These are phyloP conservation scores for Leccinum longicurvipes DNA, from an alignment of 768 basidiomycete species.

Conservation along the genomic window DNA sequence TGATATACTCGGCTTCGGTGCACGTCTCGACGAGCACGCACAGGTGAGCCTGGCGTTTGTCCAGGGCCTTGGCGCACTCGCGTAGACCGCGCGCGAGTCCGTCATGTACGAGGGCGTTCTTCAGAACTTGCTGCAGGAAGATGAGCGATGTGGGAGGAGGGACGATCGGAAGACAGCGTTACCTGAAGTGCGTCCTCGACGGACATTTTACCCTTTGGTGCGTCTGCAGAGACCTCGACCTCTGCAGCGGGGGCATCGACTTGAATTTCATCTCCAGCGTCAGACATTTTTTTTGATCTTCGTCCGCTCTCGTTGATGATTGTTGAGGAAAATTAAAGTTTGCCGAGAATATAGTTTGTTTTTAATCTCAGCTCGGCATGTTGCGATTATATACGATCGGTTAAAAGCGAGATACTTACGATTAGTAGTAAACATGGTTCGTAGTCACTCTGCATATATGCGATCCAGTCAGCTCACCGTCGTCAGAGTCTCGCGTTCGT, in stretches of 20 bases:
- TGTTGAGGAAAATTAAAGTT: conserved; percentile 55
- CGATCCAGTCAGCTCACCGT: background rate
- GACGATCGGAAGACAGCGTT: conserved; percentile 10
- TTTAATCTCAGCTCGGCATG: conserved; percentile 54
- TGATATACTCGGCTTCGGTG: conserved; percentile 99
- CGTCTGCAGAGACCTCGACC: conserved; percentile 83
- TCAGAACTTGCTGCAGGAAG: conserved; percentile 86
- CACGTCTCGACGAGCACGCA: conserved; percentile 99
- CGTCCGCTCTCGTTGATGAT: conserved; percentile 94
- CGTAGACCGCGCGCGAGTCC: conserved; percentile 97
- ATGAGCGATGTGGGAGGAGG: background rate
- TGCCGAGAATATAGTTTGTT: conserved; percentile 33
- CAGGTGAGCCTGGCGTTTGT: conserved; percentile 97
- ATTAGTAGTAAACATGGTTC: too few relatives aligned
- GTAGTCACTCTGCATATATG: conserved; percentile 14
- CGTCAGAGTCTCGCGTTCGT: conserved; percentile 68
- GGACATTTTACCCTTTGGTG: conserved; percentile 92
- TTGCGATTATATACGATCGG: conserved; percentile 31
- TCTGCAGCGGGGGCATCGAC: conserved; percentile 62
- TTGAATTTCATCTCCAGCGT: conserved; percentile 94
- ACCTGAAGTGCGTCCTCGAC: conserved; percentile 95
- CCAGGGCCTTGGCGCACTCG: conserved; percentile 96
- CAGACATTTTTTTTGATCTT: conserved; percentile 85
- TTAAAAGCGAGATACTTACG: too few relatives aligned
- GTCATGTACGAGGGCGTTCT: conserved; percentile 97